A percentile compares a stretch with the other conserved stretches of the same genome.
These are phyloP conservation scores for Botrytis deweyae DNA, from an alignment of 2,329 filamentous ascomycete genomes.

Conservation along the genomic window DNA sequence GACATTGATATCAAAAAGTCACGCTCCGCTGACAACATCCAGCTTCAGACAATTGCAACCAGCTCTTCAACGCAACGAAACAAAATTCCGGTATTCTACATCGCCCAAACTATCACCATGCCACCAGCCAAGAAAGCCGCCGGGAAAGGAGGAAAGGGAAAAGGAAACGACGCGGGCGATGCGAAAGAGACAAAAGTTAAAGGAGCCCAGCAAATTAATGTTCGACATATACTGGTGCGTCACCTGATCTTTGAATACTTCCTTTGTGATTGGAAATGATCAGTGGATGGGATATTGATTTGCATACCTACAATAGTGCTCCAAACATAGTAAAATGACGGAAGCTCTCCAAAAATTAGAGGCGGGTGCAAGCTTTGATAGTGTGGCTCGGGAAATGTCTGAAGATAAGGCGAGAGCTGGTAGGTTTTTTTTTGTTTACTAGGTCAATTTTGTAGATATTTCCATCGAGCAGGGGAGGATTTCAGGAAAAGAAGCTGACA, in stretches of 20 bases:
- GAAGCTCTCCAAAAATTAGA: constrained; percentile 69
- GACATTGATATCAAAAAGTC: constrained; percentile 4
- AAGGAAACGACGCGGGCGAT: constrained; percentile 42
- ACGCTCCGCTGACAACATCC: neutral
- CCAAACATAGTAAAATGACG: constrained; percentile 76
- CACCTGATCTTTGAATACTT: constrained; percentile 5
- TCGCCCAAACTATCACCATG: constrained; percentile 25
- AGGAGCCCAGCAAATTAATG: constrained; percentile 67
- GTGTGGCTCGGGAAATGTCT: constrained; percentile 69
- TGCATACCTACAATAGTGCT: constrained; percentile 50
- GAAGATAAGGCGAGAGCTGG: constrained; percentile 75
- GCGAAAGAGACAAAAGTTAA: constrained; percentile 49
- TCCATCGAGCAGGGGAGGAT: neutral
- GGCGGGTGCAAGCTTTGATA: constrained; percentile 68
- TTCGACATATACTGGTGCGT: constrained; percentile 60
- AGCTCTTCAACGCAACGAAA: neutral
- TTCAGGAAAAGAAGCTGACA: neutral
- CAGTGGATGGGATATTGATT: constrained; percentile 1
- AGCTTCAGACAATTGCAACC: neutral
- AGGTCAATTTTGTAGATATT: neutral
- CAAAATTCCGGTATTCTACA: neutral
- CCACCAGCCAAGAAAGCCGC: constrained; percentile 37
- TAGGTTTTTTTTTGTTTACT: constrained; percentile 35
- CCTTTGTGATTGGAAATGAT: neutral
- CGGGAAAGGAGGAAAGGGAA: constrained; percentile 34